Conservation (phyloP, 1,284 basidiomycete species). For the Leccinum fallax region DNA sequence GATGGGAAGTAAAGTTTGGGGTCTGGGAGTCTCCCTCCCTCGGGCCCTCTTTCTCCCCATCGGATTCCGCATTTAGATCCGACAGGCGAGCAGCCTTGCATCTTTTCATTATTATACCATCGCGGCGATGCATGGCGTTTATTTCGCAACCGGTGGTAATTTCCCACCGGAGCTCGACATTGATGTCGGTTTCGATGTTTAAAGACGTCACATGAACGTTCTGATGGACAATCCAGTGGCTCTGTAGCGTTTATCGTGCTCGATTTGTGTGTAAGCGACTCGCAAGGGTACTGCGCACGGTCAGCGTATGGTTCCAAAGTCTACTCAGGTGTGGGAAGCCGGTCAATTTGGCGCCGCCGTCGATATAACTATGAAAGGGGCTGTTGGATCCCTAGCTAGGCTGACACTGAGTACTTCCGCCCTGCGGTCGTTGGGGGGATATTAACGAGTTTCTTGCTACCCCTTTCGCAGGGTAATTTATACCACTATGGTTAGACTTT, state of each 20-base stretch:
- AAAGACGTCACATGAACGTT: background rate
- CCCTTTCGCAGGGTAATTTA: background rate
- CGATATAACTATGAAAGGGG: constrained; percentile 1
- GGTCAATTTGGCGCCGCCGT: background rate
- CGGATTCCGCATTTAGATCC: background rate
- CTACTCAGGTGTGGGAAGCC: background rate
- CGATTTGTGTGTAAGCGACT: background rate
- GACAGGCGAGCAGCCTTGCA: background rate
- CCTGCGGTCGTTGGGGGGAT: background rate
- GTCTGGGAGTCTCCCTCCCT: background rate
- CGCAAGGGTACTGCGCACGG: background rate
- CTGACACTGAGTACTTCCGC: background rate
- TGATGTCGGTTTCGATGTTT: background rate
- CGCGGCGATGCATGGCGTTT: background rate
- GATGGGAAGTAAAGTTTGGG: background rate
- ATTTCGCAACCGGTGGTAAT: background rate
- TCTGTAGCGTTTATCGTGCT: background rate
- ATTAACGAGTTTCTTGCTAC: background rate
- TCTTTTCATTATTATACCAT: background rate
- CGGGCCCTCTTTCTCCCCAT: background rate
- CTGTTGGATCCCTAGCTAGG: background rate
- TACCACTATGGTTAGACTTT: background rate
- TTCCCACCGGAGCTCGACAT: background rate
- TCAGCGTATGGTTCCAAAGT: background rate
- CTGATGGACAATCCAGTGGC: background rate